Evolutionary conservation across 2,329 filamentous ascomycete species (phyloP).

Genomic region (Colletotrichum liaoningense): DNA sequence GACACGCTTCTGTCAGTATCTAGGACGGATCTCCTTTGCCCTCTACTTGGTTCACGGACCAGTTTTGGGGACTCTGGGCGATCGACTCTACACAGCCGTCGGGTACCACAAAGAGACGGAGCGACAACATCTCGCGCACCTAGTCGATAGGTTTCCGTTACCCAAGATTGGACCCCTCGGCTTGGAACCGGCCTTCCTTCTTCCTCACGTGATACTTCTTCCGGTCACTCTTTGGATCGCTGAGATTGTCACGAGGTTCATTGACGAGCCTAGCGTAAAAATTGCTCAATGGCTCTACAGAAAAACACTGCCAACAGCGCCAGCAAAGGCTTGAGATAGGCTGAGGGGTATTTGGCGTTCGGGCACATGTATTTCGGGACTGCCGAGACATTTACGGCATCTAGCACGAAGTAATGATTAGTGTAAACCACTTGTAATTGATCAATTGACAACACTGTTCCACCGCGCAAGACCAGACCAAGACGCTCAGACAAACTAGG

Average conservation of each 20-base stretch:
- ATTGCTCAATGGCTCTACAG: conserved; percentile 69
- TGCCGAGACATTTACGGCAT: neutral
- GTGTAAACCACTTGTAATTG: neutral
- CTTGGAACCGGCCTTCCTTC: conserved; percentile 69
- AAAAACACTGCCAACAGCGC: conserved; percentile 46
- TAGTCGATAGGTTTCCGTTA: conserved; percentile 67
- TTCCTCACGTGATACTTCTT: conserved; percentile 69
- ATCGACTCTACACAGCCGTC: conserved; percentile 71
- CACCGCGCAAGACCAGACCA: neutral
- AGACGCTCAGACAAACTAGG: neutral
- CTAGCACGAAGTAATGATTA: neutral
- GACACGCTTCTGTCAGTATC: conserved; percentile 62
- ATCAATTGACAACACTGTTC: neutral
- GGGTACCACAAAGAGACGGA: conserved; percentile 66
- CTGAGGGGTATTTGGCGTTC: neutral
- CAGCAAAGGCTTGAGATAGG: neutral
- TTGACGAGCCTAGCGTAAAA: conserved; percentile 71
- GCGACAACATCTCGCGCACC: conserved; percentile 61
- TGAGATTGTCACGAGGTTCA: conserved; percentile 63
- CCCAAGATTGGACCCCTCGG: conserved; percentile 68
- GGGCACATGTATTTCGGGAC: neutral
- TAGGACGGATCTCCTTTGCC: conserved; percentile 70
- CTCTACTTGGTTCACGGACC: conserved; percentile 72
- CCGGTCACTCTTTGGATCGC: conserved; percentile 70
- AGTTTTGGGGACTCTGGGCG: conserved; percentile 59